Evolutionary conservation across 495 filamentous ascomycete genomes (phyloP).

Genomic region (Aspergillus sclerotioniger): DNA sequence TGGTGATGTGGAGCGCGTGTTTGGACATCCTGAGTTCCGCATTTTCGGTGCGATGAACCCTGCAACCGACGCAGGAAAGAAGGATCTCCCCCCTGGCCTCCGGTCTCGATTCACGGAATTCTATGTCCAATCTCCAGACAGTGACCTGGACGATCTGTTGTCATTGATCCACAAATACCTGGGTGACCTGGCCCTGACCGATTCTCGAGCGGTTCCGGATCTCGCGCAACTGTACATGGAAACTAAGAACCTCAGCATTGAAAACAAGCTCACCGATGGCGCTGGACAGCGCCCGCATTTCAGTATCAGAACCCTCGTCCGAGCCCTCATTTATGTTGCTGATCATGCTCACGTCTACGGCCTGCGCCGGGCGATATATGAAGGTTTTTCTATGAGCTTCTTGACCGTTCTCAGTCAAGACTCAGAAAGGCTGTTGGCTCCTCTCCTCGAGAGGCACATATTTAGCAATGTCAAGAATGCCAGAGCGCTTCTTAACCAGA

Average conservation of each 20-base stretch:
- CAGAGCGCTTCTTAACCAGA: conserved; percentile 66
- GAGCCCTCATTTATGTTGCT: conserved; percentile 79
- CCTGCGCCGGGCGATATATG: conserved; percentile 81
- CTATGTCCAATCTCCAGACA: conserved; percentile 86
- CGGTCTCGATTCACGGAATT: conserved; percentile 90
- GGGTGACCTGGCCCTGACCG: conserved; percentile 60
- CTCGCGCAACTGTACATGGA: conserved; percentile 83
- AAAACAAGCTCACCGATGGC: conserved; percentile 85
- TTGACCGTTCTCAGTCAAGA: conserved; percentile 76
- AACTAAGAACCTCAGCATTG: conserved; percentile 74
- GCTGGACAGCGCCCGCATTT: conserved; percentile 93
- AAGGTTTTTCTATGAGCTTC: conserved; percentile 99
- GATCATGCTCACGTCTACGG: conserved; percentile 84
- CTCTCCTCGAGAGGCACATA: conserved; percentile 78
- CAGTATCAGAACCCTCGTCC: conserved; percentile 90
- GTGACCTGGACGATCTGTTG: conserved; percentile 75
- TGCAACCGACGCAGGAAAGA: conserved; percentile 94
- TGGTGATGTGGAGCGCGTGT: conserved; percentile 82
- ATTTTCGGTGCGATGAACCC: conserved; percentile 99
- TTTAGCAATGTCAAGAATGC: conserved; percentile 65
- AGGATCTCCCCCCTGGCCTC: conserved; percentile 81
- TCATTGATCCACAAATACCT: conserved; percentile 85
- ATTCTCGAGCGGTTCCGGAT: conserved; percentile 66
- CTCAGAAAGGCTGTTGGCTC: conserved; percentile 73
- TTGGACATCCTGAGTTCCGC: conserved; percentile 88